phyloP scores from a whole-genome alignment of 78 protist genomes.

The Dictyostelium discoideum region DNA sequence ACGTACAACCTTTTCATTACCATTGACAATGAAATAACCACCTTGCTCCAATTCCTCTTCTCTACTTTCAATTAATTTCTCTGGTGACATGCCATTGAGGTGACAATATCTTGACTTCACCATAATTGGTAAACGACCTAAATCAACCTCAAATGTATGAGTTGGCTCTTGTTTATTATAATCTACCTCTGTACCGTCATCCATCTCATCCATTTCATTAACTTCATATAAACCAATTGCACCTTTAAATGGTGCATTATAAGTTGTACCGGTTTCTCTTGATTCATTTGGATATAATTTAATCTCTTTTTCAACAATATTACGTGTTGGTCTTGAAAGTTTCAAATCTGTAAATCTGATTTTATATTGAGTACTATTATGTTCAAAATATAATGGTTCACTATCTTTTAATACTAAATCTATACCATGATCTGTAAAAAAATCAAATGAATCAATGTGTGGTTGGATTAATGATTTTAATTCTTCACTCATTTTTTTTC shows the following conservation, averaged over 20 bases:
- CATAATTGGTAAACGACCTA: slow-evolving; percentile 78
- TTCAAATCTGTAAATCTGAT: background rate
- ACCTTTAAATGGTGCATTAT: slow-evolving; percentile 24
- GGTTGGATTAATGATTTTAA: slow-evolving; percentile 43
- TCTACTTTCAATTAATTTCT: slow-evolving; percentile 3
- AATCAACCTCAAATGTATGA: background rate
- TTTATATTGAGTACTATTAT: background rate
- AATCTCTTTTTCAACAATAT: background rate
- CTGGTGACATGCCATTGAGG: slow-evolving; percentile 37
- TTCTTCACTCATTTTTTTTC: slow-evolving; percentile 46
- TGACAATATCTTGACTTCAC: slow-evolving; percentile 34
- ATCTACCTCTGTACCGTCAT: background rate
- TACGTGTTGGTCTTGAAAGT: background rate
- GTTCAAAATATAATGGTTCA: slow-evolving; percentile 39
- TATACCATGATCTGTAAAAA: slow-evolving; percentile 52
- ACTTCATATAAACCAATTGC: background rate
- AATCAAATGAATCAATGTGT: slow-evolving; percentile 79
- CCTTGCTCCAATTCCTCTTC: slow-evolving; percentile 88
- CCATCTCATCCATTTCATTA: background rate
- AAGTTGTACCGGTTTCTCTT: slow-evolving; percentile 7
- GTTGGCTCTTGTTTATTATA: background rate
- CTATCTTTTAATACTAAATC: background rate
- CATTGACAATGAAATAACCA: slow-evolving; percentile 96
- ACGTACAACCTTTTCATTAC: slow-evolving; percentile 95
- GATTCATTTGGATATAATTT: slow-evolving; percentile 33